A percentile compares a stretch with the other conserved stretches of the same genome.
Conservation (phyloP, 2,329 filamentous ascomycete genomes). For the Chrysoporthe puriensis region DNA sequence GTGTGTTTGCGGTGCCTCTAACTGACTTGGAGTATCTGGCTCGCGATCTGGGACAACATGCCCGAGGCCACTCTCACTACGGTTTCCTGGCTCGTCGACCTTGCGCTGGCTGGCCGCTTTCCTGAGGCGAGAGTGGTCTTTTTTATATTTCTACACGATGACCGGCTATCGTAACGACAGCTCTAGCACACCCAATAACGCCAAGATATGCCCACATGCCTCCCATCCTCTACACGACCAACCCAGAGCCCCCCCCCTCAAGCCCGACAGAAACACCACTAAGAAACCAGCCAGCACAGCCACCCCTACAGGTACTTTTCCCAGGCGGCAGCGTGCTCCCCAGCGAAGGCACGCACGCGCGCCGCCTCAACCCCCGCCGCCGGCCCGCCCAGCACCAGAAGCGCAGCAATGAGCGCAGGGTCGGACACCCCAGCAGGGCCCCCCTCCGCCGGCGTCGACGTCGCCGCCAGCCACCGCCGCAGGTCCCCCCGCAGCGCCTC, state of each 20-base stretch:
- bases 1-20: too few relatives aligned
- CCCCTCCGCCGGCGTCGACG: neutral
- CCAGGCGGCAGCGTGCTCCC: neutral
- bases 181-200: neutral
- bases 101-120: neutral
- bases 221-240: neutral
- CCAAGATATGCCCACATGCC: neutral
- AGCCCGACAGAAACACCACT: neutral
- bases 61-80: neutral
- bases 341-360: neutral
- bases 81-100: neutral
- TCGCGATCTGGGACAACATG: too few relatives aligned
- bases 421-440: neutral
- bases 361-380: neutral
- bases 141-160: neutral
- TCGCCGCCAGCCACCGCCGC: constrained; percentile 48
- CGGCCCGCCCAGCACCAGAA: neutral
- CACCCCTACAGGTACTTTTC: neutral
- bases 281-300: neutral
- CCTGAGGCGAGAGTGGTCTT: neutral
- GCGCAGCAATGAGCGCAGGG: neutral
- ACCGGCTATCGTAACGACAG: neutral
- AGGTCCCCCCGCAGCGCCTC: constrained; percentile 52
- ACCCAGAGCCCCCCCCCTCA: neutral
- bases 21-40: too few relatives aligned